These are phyloP conservation scores for Globisporangium takayamanum DNA, from an alignment of 352 stramenopile species.

Conservation along the genomic window DNA sequence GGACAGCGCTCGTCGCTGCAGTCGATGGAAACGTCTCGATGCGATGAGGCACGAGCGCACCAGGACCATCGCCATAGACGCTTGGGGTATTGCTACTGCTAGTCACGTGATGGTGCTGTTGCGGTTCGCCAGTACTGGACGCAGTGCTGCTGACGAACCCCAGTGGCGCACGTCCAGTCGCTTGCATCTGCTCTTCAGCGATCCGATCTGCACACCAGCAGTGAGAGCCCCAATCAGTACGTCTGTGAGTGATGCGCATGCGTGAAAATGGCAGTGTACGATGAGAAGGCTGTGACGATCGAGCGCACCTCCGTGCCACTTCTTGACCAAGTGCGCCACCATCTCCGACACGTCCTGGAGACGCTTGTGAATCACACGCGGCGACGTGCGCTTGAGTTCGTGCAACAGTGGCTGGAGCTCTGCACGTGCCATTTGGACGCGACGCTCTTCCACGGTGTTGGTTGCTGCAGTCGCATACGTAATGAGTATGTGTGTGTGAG, in stretches of 20 bases:
- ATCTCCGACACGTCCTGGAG: slow-evolving; percentile 73
- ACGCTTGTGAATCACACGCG: slow-evolving; percentile 63
- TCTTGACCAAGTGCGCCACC: slow-evolving; percentile 54
- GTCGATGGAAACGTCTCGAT: neutral
- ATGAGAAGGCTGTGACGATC: neutral
- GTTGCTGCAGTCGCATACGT: slow-evolving; percentile 17
- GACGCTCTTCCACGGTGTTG: slow-evolving; percentile 51
- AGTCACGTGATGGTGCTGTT: neutral
- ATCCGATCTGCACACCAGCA: neutral
- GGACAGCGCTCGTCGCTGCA: neutral
- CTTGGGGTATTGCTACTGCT: neutral
- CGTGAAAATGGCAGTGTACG: too few relatives aligned
- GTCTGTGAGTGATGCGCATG: neutral
- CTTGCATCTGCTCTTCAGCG: neutral
- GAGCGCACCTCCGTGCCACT: slow-evolving; percentile 57
- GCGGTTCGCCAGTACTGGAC: neutral
- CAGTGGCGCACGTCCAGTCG: neutral
- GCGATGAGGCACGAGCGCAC: slow-evolving; percentile 5
- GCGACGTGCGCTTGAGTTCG: slow-evolving; percentile 50
- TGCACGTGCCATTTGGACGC: slow-evolving; percentile 45
- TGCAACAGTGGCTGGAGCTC: slow-evolving; percentile 60
- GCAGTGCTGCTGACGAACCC: neutral
- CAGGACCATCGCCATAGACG: slow-evolving; percentile 8
- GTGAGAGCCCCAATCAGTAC: neutral
- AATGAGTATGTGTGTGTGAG: neutral